These are phyloP conservation scores for Pilasporangium apinafurcum DNA, from an alignment of 352 stramenopile genomes.

Conservation along the genomic window DNA sequence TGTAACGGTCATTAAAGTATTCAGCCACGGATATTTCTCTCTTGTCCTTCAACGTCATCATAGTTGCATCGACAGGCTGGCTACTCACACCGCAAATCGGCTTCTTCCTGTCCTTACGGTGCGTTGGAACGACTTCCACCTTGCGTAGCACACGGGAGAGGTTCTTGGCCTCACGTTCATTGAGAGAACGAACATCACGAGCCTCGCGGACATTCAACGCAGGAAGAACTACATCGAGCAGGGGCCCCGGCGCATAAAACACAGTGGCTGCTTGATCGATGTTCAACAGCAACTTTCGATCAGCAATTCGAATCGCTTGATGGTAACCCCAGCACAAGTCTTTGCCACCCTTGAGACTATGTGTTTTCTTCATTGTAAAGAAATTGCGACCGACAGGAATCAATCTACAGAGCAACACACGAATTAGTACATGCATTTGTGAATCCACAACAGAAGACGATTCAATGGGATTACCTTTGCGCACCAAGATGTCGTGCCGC, in stretches of 20 bases:
- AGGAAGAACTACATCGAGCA: slow-evolving; percentile 44
- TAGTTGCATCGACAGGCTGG: slow-evolving; percentile 28
- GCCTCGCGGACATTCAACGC: slow-evolving; percentile 22
- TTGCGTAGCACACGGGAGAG: slow-evolving; percentile 38
- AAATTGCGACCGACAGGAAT: slow-evolving; percentile 67
- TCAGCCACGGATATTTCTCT: slow-evolving; percentile 40
- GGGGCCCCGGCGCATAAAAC: slow-evolving; percentile 49
- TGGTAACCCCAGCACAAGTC: slow-evolving; percentile 74
- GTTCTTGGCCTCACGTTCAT: slow-evolving; percentile 20
- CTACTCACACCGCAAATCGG: slow-evolving; percentile 46
- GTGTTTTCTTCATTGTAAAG: slow-evolving; percentile 58
- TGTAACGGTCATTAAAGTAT: slow-evolving; percentile 65
- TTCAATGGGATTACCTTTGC: slow-evolving; percentile 11
- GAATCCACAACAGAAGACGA: neutral
- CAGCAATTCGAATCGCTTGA: slow-evolving; percentile 48
- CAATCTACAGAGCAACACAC: slow-evolving; percentile 23
- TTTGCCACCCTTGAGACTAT: slow-evolving; percentile 49
- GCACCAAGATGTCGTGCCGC: slow-evolving; percentile 47
- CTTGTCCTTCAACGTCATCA: slow-evolving; percentile 48
- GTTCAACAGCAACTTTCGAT: slow-evolving; percentile 60
- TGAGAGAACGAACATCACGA: slow-evolving; percentile 29
- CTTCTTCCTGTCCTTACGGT: slow-evolving; percentile 54
- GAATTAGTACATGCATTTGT: neutral
- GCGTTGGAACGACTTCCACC: slow-evolving; percentile 46
- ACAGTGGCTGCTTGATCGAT: slow-evolving; percentile 65